Conservation (phyloP, 805 yeast genomes). For the Hemisphaericaspora nanyangensis region DNA sequence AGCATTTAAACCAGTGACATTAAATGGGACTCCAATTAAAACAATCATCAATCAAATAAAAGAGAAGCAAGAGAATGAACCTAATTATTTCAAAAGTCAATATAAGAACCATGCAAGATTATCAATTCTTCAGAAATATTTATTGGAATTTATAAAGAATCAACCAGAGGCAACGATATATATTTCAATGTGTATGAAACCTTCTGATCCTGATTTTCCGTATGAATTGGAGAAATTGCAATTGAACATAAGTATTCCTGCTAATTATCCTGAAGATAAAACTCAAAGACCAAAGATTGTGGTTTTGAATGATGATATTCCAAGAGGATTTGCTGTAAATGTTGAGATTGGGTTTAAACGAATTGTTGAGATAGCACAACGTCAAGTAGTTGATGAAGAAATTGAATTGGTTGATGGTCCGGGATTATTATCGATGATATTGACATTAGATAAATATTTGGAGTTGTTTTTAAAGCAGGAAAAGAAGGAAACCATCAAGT, state of each 20-base stretch:
- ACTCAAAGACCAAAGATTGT: conserved; percentile 41
- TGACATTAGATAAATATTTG: conserved; percentile 53
- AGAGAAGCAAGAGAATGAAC: conserved; percentile 5
- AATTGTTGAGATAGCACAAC: conserved; percentile 31
- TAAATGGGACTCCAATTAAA: conserved; percentile 27
- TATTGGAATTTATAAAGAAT: conserved; percentile 14
- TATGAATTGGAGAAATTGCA: conserved; percentile 55
- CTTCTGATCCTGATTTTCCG: conserved; percentile 73
- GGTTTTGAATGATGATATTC: conserved; percentile 64
- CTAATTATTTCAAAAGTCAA: conserved; percentile 6
- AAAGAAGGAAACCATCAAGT: conserved; percentile 57
- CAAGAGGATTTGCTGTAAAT: conserved; percentile 63
- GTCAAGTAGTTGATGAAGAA: conserved; percentile 18
- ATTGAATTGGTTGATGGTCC: conserved; percentile 40
- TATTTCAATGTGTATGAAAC: conserved; percentile 44
- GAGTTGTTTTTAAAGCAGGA: conserved; percentile 58
- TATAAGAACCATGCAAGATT: conserved; percentile 10
- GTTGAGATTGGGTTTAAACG: conserved; percentile 61
- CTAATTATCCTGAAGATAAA: conserved; percentile 45
- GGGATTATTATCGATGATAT: conserved; percentile 51
- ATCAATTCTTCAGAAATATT: conserved; percentile 13
- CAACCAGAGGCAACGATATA: conserved; percentile 25
- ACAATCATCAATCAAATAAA: conserved; percentile 7
- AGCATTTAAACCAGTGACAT: conserved; percentile 30
- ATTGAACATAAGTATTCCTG: conserved; percentile 52